A percentile compares a stretch with the other conserved stretches of the same genome.
These are phyloP conservation scores for Penicillium taxi DNA, from an alignment of 495 filamentous ascomycete genomes.

Conservation along the genomic window DNA sequence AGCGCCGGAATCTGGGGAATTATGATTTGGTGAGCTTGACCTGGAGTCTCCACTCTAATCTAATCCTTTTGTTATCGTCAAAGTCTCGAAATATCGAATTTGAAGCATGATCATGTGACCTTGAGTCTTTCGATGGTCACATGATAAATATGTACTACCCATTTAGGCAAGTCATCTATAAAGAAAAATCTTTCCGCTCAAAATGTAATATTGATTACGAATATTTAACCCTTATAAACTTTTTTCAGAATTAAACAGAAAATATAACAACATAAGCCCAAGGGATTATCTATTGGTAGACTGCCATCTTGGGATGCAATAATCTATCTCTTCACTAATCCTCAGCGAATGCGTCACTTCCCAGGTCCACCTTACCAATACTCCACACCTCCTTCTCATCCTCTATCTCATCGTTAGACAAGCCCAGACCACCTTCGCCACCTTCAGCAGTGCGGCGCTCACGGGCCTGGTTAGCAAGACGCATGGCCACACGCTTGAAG, in stretches of 20 bases:
- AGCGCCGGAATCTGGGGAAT: constrained; percentile 1
- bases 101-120: not conserved
- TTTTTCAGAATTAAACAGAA: constrained; percentile 19
- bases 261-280: constrained; percentile 9
- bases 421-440: constrained; percentile 72
- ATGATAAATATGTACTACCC: not conserved
- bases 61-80: too few relatives aligned
- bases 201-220: too few relatives aligned
- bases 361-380: constrained; percentile 84
- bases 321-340: constrained; percentile 14
- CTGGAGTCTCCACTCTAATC: too few relatives aligned
- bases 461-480: constrained; percentile 72
- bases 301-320: constrained; percentile 14
- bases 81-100: too few relatives aligned
- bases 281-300: constrained; percentile 24
- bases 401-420: constrained; percentile 82
- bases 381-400: constrained; percentile 95
- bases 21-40: constrained; percentile 2
- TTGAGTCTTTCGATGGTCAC: not conserved
- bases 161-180: constrained; percentile 1
- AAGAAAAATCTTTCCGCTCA: too few relatives aligned
- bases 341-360: constrained; percentile 53
- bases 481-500: constrained; percentile 84
- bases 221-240: constrained; percentile 8
- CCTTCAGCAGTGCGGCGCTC: constrained; percentile 87